Evolutionary conservation across 1,284 basidiomycete genomes (phyloP), one percentile per base, ranked within the genome.

Genomic region (Tetrapyrgos nigripes): DNA sequence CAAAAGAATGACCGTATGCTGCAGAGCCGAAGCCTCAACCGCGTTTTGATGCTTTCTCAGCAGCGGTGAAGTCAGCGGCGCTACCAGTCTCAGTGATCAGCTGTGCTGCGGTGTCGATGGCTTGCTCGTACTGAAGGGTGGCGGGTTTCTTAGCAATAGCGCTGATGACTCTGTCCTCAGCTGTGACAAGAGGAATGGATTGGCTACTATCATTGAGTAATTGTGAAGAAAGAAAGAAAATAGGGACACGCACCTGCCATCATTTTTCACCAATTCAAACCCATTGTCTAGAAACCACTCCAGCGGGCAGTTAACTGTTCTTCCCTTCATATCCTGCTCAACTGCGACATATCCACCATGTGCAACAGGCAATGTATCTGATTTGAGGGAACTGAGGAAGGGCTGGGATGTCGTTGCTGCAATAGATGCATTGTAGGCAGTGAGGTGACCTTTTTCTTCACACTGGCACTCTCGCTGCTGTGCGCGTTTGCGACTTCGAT

Each of bases 1-100:
- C 52, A 29, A 46, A 53, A 28, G 52, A 53, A 5, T 9, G 17
- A 3, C 52, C 52, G 17, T 53, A 46, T 6, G 43, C 27, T n/a
- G 26, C 43, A 9, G 52, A 14, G 3, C 43, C 14, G 24, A 46
- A 53, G 14, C 11, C 10, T 13, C 37, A 4, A 5, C 52, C 52
- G 4, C 52, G 40, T 10, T 53, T 53, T 11, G 26, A 26, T 21
- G 21, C 8, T 28, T 53, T 45, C 26, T 53, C 52, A n/a, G 28
- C 19, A 4, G 17, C 21, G 5, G 27, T 43, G 21, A 49, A 49
- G 26, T 14, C 6, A n/a, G 24, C 47, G 10, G 23, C 21, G 8
- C 10, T 27, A 3, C 47, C 6, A 28, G 47, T 10, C n/a, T 49
- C 14, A 3, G 27, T 19, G 26, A 49, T 27, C 10, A 29, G 24